Percentiles rank a stretch among this genome's conserved stretches.
Evolutionary conservation across 2,329 filamentous ascomycete genomes (phyloP).

Genomic region (Pseudogymnoascus sp.): DNA sequence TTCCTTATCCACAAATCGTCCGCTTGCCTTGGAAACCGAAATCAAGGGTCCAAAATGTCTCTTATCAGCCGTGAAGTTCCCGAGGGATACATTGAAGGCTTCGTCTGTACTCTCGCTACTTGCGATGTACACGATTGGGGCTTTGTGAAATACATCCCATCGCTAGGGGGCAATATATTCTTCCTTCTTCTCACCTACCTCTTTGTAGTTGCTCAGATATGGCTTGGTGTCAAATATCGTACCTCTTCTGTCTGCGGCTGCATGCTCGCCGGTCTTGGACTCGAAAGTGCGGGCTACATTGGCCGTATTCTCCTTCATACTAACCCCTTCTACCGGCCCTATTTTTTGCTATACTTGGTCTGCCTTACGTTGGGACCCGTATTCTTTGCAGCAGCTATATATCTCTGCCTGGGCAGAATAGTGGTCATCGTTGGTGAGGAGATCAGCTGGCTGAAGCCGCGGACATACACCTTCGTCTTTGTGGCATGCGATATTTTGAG

Average conservation of each 20-base stretch:
- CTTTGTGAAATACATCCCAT: conserved; percentile 39
- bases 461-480: conserved; percentile 50
- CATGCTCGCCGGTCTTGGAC: conserved; percentile 43
- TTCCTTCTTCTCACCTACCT: conserved; percentile 45
- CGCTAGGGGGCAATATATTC: conserved; percentile 42
- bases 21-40: background rate
- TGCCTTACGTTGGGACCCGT: conserved; percentile 49
- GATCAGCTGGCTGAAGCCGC: conserved; percentile 37
- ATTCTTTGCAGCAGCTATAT: conserved; percentile 50
- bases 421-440: conserved; percentile 44
- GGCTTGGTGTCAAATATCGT: conserved; percentile 41
- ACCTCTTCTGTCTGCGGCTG: conserved; percentile 48
- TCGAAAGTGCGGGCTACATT: conserved; percentile 49
- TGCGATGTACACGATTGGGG: conserved; percentile 15
- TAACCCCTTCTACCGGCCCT: conserved; percentile 41
- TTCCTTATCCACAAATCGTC: background rate
- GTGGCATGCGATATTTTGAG: conserved; percentile 50
- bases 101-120: conserved; percentile 15
- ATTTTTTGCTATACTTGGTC: conserved; percentile 48
- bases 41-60: background rate
- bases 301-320: conserved; percentile 45
- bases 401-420: conserved; percentile 49
- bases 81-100: conserved; percentile 14
- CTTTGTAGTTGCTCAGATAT: conserved; percentile 40
- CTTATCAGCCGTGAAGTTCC: background rate